Evolutionary conservation across 495 filamentous ascomycete species (phyloP).

Genomic region (Penicillium ucsense): DNA sequence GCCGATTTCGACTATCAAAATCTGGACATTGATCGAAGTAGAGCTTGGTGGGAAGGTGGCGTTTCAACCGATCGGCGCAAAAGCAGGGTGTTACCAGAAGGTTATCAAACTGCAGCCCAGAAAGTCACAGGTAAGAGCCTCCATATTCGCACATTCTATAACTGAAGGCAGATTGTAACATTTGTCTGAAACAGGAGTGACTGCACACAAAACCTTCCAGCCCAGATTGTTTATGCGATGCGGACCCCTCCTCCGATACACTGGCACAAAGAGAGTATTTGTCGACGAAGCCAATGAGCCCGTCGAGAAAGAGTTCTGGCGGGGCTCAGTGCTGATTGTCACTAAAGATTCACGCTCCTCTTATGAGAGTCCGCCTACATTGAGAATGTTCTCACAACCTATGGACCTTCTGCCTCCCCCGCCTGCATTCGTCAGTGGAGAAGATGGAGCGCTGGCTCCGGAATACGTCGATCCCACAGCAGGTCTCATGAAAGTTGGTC

Average conservation of each 20-base stretch:
- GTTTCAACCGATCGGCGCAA: conserved; percentile 24
- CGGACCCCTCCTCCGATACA: conserved; percentile 82
- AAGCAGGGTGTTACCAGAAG: conserved; percentile 32
- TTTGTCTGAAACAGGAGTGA: conserved; percentile 17
- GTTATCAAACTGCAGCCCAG: conserved; percentile 30
- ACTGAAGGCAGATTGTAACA: neutral
- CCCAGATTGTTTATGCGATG: conserved; percentile 79
- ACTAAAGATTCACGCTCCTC: conserved; percentile 72
- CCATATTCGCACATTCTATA: neutral
- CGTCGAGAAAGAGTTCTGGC: conserved; percentile 69
- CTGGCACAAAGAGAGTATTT: conserved; percentile 50
- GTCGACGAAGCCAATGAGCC: conserved; percentile 27
- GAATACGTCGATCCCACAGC: conserved; percentile 85
- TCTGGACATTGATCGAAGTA: conserved; percentile 29
- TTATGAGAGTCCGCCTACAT: conserved; percentile 65
- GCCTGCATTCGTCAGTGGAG: conserved; percentile 54
- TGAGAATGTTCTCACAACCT: conserved; percentile 78
- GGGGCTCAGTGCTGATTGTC: conserved; percentile 89
- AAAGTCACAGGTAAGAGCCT: conserved; percentile 24
- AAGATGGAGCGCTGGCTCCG: conserved; percentile 51
- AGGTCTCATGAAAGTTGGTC: conserved; percentile 73
- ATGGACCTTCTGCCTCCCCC: conserved; percentile 80
- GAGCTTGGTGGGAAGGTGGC: conserved; percentile 40
- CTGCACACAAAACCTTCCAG: conserved; percentile 56
- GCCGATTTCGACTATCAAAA: conserved; percentile 36